Conservation (phyloP, 192 early-diverging fungal species). For the Backusella morwellensis region DNA sequence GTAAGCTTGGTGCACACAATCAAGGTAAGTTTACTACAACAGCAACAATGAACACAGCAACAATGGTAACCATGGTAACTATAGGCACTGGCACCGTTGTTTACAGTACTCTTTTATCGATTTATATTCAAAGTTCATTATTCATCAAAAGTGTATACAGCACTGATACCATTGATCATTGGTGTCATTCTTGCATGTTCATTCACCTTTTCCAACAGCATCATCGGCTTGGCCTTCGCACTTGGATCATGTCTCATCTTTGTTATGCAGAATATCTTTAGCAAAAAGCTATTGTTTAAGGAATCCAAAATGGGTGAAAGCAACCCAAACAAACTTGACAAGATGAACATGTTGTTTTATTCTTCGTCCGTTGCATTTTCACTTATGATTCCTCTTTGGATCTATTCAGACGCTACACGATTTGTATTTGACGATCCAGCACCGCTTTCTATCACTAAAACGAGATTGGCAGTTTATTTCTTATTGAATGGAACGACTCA, state of each 20-base stretch:
- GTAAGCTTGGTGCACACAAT: conserved; percentile 88
- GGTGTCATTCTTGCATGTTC: conserved; percentile 90
- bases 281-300: conserved; percentile 72
- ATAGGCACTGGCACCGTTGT: conserved; percentile 82
- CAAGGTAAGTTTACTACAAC: conserved; percentile 61
- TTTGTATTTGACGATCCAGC: not conserved
- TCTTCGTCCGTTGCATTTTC: conserved; percentile 67
- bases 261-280: conserved; percentile 85
- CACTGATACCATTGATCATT: conserved; percentile 73
- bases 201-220: conserved; percentile 63
- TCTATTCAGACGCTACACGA: conserved; percentile 61
- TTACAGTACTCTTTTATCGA: conserved; percentile 79
- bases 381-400: conserved; percentile 80
- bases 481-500: conserved; percentile 78
- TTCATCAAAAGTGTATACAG: conserved; percentile 65
- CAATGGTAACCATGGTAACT: not conserved
- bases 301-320: conserved; percentile 29
- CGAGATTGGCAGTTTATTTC: conserved; percentile 43
- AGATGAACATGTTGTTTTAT: conserved; percentile 87
- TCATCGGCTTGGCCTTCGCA: conserved; percentile 73
- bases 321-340: conserved; percentile 71
- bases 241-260: conserved; percentile 75
- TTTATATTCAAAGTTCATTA: conserved; percentile 70
- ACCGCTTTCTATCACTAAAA: not conserved
- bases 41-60: not conserved